A percentile compares a stretch with the other conserved stretches of the same genome.
These are phyloP conservation scores for Saccharomycopsis hybrid DNA, from an alignment of 1,139 yeast genomes.

Conservation along the genomic window DNA sequence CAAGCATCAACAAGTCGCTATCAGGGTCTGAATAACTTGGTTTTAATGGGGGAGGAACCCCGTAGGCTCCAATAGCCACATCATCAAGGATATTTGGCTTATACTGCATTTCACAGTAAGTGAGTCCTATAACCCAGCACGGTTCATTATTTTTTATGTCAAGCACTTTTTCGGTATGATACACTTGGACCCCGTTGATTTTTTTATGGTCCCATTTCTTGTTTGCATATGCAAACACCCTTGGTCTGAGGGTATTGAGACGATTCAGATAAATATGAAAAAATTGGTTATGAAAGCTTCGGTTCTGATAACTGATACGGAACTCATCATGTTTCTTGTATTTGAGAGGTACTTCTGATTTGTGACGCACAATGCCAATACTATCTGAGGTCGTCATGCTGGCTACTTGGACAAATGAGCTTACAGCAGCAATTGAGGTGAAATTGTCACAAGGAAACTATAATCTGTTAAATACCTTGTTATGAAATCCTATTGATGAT, in stretches of 20 bases:
- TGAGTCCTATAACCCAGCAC: slow-evolving; percentile 88
- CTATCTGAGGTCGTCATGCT: slow-evolving; percentile 16
- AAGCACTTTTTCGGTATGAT: slow-evolving; percentile 56
- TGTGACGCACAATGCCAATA: not conserved
- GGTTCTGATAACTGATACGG: slow-evolving; percentile 21
- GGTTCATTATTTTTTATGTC: slow-evolving; percentile 67
- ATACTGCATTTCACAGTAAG: slow-evolving; percentile 75
- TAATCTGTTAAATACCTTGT: no score
- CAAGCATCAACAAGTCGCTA: slow-evolving; percentile 62
- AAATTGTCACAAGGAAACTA: no score
- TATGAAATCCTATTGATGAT: no score
- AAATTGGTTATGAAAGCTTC: slow-evolving; percentile 45
- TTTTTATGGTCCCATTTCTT: slow-evolving; percentile 35
- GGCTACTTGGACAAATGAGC: no score
- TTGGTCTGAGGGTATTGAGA: slow-evolving; percentile 33
- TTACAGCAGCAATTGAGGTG: no score
- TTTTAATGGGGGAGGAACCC: slow-evolving; percentile 32
- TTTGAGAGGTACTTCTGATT: slow-evolving; percentile 8
- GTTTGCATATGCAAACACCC: slow-evolving; percentile 35
- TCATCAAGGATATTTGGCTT: slow-evolving; percentile 83
- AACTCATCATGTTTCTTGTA: slow-evolving; percentile 12
- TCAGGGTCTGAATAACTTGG: slow-evolving; percentile 47
- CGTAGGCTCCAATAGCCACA: slow-evolving; percentile 48
- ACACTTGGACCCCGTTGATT: slow-evolving; percentile 32
- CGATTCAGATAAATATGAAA: slow-evolving; percentile 46